Evolutionary conservation across 2,329 filamentous ascomycete species (phyloP), one percentile per base, ranked within the genome.

Genomic region (Aspergillus candidus): DNA sequence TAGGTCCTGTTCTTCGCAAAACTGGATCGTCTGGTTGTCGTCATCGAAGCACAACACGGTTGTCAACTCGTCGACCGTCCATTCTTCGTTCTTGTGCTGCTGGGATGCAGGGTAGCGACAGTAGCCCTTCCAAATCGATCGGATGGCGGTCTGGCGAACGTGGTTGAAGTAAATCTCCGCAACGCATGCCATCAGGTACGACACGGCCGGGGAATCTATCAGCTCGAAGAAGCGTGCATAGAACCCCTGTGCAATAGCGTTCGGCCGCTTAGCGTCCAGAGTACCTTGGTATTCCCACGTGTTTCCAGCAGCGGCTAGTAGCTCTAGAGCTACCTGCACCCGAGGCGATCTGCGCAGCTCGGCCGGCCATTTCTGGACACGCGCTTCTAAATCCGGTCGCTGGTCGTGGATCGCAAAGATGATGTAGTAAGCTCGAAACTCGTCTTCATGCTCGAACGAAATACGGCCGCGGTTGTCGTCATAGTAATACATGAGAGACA

Each of bases 101-200:
- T 70, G 70, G n/a, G 72, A 75, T n/a, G 59, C 53, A 11, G 72
- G 69, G 14, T 63, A 64, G 27, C 66, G 71, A 52, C 73, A 73
- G 54, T 74, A 79, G 3, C 68, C 73, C 47, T 71, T 72, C 71
- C 72, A 77, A 33, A 81, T 72, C 3, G 72, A 69, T 32, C 76
- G 72, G 36, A 84, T 69, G 5, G 76, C 73, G 17, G 72, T 74
- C 40, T 76, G 71, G 10, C 80, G 76, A 35, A 83, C 66, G 18
- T 76, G 65, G 42, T 76, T 77, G 62, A 84, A 83, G 49, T 77
- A 77, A 10, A 81, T 75, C 53, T 83, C 80, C 1, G 79, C 77
- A 17, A 81, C 77, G 60, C 80, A 83, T 6, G 75, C 79, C 74
- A 81, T 78, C 6, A 83, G 64, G 54, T 82, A 84, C 0, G 80